phyloP scores from a whole-genome alignment of 768 basidiomycete genomes.

The Naematelia aurantialba region DNA sequence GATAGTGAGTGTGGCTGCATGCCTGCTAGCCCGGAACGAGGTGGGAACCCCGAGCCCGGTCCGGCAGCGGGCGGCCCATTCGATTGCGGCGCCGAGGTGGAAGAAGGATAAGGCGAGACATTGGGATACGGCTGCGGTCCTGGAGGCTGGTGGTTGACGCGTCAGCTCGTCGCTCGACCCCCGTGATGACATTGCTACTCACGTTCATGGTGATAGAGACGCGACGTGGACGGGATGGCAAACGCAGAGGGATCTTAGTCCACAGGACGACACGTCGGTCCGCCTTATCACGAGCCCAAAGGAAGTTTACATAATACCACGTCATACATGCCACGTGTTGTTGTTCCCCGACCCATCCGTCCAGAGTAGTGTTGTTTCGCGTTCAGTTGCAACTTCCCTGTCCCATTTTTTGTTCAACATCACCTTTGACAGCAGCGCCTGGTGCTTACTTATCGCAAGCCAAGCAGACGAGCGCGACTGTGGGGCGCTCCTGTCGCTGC shows the following conservation, averaged over 20 bases:
- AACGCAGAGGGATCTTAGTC: background rate
- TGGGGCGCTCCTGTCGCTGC: background rate
- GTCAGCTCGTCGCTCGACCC: background rate
- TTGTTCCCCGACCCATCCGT: background rate
- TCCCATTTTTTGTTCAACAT: too few relatives aligned
- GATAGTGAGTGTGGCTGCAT: conserved; percentile 34
- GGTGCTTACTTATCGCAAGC: background rate
- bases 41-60: conserved; percentile 48
- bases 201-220: background rate
- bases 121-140: conserved; percentile 16
- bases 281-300: background rate
- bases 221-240: background rate
- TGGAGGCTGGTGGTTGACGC: background rate
- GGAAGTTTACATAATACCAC: background rate
- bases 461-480: too few relatives aligned
- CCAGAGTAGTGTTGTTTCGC: background rate
- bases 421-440: background rate
- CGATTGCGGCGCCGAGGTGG: background rate
- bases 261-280: background rate
- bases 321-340: background rate
- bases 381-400: too few relatives aligned
- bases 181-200: background rate
- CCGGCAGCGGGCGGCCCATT: conserved; percentile 24
- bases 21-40: conserved; percentile 42
- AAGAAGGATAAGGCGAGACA: conserved; percentile 21